Evolutionary conservation across 2,329 filamentous ascomycete genomes (phyloP).

Genomic region (Hysterium pulicare): DNA sequence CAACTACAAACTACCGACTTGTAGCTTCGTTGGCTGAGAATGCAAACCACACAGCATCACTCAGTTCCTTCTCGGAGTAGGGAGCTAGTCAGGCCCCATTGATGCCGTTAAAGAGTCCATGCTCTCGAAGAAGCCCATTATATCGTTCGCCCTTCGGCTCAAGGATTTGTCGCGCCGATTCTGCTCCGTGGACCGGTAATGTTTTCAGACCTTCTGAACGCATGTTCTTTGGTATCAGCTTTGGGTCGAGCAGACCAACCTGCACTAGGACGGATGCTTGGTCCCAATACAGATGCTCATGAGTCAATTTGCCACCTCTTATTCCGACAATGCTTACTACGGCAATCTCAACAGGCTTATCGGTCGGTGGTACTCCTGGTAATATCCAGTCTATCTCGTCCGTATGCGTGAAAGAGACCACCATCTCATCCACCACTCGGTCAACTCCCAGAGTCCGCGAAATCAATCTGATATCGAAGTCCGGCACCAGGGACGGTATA

Average conservation of each 20-base stretch:
- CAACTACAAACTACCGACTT: constrained; percentile 70
- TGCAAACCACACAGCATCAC: constrained; percentile 8
- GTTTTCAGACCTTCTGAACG: constrained; percentile 38
- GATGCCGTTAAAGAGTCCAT: constrained; percentile 30
- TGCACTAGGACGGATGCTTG: constrained; percentile 58
- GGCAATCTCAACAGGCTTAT: constrained; percentile 54
- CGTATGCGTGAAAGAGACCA: constrained; percentile 55
- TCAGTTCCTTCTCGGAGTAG: constrained; percentile 1
- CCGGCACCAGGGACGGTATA: constrained; percentile 51
- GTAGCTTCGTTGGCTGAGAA: constrained; percentile 67
- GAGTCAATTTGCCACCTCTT: constrained; percentile 51
- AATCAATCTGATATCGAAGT: constrained; percentile 52
- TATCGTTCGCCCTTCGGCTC: constrained; percentile 40
- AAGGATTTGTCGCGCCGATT: constrained; percentile 42
- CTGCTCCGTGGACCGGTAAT: constrained; percentile 40
- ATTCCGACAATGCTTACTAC: constrained; percentile 55
- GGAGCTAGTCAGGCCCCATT: constrained; percentile 6
- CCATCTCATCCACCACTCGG: constrained; percentile 58
- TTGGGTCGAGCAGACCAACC: constrained; percentile 54
- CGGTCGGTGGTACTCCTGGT: constrained; percentile 54
- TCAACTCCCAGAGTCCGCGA: constrained; percentile 56
- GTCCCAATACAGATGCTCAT: constrained; percentile 60
- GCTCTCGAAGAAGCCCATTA: constrained; percentile 37
- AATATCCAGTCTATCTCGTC: constrained; percentile 57
- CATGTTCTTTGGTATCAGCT: constrained; percentile 45